Base-by-base conservation (phyloP, 2,329 filamentous ascomycete species). In the Aspergillus sp. region DNA sequence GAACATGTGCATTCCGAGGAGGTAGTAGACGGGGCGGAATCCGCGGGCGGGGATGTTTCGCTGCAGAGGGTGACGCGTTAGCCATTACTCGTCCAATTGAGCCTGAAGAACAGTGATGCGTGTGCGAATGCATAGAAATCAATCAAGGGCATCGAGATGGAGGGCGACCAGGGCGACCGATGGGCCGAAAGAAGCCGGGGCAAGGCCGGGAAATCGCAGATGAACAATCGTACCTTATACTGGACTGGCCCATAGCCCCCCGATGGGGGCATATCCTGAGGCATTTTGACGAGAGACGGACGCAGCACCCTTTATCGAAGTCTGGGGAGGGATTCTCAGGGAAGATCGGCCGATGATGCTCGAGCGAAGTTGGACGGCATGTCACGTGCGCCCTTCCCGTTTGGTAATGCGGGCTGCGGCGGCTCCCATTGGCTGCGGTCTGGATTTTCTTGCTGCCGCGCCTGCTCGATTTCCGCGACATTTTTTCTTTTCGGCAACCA, bases 191-290 rank as follows among this genome's bases (percentile, higher is more conserved):
- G 20, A 54, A 49, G 31, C 14, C 45, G 31, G 31, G 14, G 14
- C 42, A n/a, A n/a, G 49, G 42, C 20, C 52, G 52, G 51, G 52
- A 49, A 50, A 54, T 56, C 46, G 52, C 49, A 12, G 11, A 46
- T 51, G 61, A 45, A 59, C 36, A 55, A 49, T 80, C 83, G 73
- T 78, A 93, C 90, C 87, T 96, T 96, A 85, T 97, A 99, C 82
- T 99, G 95, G 67, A 99, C 90, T 78, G 94, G 89, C 78, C 88
- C 90, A 80, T 99, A 99, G 84, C 95, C 95, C 83, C 94, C 95
- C 74, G 81, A 78, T 71, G 95, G 95, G 82, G 95, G 95, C 87
- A 99, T 91, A 84, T 99, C 95, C 85, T 98, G 93, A 83, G 90
- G 88, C 94, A 98, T 97, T 74, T 67, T 88, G 71, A 56, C 56